Base-by-base conservation (phyloP, 129 eudicot genomes). In the Glebionis coronaria region DNA sequence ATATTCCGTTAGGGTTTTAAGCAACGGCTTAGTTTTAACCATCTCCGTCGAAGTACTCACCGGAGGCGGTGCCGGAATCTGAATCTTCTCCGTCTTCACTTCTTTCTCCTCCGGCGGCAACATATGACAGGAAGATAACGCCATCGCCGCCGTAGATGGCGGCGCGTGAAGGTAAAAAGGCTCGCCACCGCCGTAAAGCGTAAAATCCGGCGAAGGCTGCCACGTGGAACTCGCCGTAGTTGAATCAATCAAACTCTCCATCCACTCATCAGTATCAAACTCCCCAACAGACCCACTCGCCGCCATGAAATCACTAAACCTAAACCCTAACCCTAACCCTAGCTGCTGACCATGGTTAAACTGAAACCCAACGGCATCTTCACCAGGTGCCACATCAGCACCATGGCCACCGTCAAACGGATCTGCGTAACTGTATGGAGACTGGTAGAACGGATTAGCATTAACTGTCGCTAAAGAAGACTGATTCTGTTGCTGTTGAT, bases 261-360 rank as follows among this genome's bases (percentile, higher is more conserved):
- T 93, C 99, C 99, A 93, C 86, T 93, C 99, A 23, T 93, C 99
- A 47, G 99, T 84, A 63, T 93, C 99, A 35, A 88, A 88, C 84
- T 92, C 98, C 13, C 74, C 83, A 13, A 68, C 80, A 2, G 80
- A 68, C n/a, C 85, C 94, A 6, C 83, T 44, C 21, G 83, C 96
- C 29, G 83, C 82, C 9, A 84, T 85, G 27, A 88, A 83, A 69
- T 92, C 97, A 0, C 88, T 67, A 61, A 88, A 93, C 27, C 86
- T 77, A 68, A 89, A 88, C 49, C 79, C 88, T 21, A 88, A 93
- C 27, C 86, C 76, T 65, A 89, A 88, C 50, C 79, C 88, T 21
- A 45, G 51, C 4, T 83, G 67, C 2, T 72, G 81, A 46, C 47
- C 27, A 11, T 70, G 80, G 21, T 88, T 93, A 76, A 91, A 83